Evolutionary conservation across 371 early-diverging fungal species (phyloP).

Genomic region (Rhizopus stolonifer): DNA sequence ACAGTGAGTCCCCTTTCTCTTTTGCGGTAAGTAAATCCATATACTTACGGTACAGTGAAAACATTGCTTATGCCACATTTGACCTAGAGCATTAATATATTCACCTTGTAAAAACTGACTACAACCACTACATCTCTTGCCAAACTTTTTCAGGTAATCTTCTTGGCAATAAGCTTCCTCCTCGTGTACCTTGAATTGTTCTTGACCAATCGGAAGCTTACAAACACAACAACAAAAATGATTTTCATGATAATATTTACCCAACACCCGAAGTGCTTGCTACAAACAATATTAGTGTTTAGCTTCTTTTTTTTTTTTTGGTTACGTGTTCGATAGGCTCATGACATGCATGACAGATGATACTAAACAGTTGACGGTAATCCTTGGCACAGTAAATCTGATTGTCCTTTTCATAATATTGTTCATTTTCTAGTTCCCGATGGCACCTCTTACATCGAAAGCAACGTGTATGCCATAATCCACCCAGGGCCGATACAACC

Average conservation of each 20-base stretch:
- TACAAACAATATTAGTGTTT: conserved; percentile 1
- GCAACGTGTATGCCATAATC: conserved; percentile 22
- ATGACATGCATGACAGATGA: conserved; percentile 21
- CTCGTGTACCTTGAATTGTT: conserved; percentile 21
- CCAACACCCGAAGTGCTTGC: conserved; percentile 20
- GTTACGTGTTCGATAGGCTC: conserved; percentile 25
- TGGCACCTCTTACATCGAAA: conserved; percentile 19
- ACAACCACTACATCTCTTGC: conserved; percentile 25
- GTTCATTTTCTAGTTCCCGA: conserved; percentile 14
- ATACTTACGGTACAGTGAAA: conserved; percentile 57
- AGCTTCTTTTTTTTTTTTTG: not conserved
- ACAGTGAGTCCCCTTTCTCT: not conserved
- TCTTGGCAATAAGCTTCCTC: conserved; percentile 24
- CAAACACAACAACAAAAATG: conserved; percentile 24
- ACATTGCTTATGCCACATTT: conserved; percentile 69
- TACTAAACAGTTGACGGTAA: conserved; percentile 17
- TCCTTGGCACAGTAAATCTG: conserved; percentile 19
- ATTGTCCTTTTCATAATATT: conserved; percentile 20
- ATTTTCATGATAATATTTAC: conserved; percentile 27
- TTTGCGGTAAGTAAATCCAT: not conserved
- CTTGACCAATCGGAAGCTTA: conserved; percentile 16
- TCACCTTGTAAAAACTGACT: conserved; percentile 52
- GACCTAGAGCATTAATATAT: conserved; percentile 59
- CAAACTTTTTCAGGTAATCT: conserved; percentile 16
- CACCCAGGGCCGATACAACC: conserved; percentile 19